Evolutionary conservation across 2,329 filamentous ascomycete species (phyloP).

Genomic region (Phyllosticta capitalensis): DNA sequence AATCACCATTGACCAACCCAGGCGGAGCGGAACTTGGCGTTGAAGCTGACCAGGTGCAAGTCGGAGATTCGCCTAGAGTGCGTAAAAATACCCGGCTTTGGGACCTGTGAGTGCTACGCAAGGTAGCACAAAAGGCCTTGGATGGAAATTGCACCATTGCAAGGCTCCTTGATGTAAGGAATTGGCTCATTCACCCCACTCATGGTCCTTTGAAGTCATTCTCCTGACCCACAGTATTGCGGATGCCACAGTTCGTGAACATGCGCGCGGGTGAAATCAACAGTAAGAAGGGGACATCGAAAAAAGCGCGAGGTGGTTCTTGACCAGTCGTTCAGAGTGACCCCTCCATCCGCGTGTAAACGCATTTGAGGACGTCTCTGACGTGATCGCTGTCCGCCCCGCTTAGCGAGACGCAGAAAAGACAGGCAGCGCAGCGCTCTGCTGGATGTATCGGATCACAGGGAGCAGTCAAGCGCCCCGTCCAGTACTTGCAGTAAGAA

Average conservation of each 20-base stretch:
- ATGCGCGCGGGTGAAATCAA: neutral
- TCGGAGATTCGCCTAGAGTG: neutral
- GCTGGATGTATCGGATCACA: too few species aligned
- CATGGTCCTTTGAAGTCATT: neutral
- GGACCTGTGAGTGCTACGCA: neutral
- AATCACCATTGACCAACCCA: neutral
- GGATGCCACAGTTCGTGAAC: neutral
- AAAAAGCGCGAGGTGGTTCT: too few species aligned
- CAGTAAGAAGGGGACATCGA: neutral
- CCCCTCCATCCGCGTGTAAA: neutral
- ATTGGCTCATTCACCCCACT: neutral
- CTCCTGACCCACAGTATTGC: neutral
- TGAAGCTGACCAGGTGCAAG: neutral
- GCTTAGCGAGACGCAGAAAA: too few species aligned
- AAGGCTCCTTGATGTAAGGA: neutral
- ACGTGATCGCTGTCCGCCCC: neutral
- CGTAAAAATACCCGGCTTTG: neutral
- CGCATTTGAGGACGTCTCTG: neutral
- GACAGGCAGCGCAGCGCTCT: too few species aligned
- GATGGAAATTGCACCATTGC: neutral
- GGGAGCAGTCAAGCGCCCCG: too few species aligned
- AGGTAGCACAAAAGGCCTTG: neutral
- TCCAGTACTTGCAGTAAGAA: too few species aligned
- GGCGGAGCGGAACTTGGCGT: neutral
- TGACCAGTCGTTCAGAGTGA: neutral